Evolutionary conservation across 768 basidiomycete genomes (phyloP), one percentile per base, ranked within the genome.

Genomic region (Megacollybia marginata): DNA sequence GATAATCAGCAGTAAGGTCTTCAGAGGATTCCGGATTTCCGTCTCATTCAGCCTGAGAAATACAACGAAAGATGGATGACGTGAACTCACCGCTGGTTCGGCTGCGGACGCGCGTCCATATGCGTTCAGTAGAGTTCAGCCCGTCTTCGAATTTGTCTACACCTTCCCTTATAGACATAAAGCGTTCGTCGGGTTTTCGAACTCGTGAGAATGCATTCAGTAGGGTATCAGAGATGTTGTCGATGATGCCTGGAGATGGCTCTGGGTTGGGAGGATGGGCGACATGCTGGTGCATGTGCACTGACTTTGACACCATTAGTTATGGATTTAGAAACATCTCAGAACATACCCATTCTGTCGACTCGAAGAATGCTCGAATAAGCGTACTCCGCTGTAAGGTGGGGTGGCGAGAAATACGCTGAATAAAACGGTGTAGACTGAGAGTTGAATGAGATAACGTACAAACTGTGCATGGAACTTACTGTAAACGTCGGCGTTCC

Each of bases 81-180:
- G 55, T 46, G 46, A 50, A 76, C 87, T 82, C 69, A 96, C 94
- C 94, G 65, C 83, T 89, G 55, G 90, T 84, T 60, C 95, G 78
- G 50, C 78, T 80, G 59, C 91, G 80, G 33, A 86, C 74, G 36
- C 93, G 80, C 47, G 67, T 83, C 69, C 85, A 92, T 23, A 93
- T 69, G 15, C 92, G 77, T 55, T 98, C 96, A 13, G 89, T 82
- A 9, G 81, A 67, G 4, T 73, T 69, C 35, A 98, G 69, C n/a
- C 92, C 92, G 49, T 98, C 96, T 63, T 99, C 96, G 55, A 95
- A 98, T 67, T 93, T 89, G 69, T 98, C 94, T 19, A 98, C 85
- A 44, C 75, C 75, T 63, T 95, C 92, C 31, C 90, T 79, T 87
- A 99, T 95, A 42, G 81, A 72, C 19, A 97, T 72, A 65, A 99